Conservation (phyloP, 1,139 yeast genomes). For the Hyphopichia buzzinii region DNA sequence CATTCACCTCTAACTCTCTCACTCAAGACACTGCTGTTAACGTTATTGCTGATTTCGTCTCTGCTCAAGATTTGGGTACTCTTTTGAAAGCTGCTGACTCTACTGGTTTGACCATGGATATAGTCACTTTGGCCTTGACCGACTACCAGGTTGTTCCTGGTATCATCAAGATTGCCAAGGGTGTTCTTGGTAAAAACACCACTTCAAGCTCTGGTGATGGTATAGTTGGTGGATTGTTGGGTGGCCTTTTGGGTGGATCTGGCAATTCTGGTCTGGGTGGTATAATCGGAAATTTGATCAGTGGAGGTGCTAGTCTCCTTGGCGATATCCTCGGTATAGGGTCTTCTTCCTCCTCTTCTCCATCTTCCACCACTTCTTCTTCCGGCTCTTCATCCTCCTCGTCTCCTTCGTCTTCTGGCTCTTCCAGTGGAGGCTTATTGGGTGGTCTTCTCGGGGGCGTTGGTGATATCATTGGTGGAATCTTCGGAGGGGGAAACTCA, state of each 20-base stretch:
- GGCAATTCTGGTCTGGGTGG: conserved; percentile 1
- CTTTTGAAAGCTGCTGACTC: conserved; percentile 22
- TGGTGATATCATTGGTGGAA: conserved; percentile 2
- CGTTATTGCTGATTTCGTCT: conserved; percentile 21
- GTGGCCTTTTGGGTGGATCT: conserved; percentile 3
- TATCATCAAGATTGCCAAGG: conserved; percentile 16
- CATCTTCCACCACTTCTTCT: background rate
- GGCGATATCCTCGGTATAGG: background rate
- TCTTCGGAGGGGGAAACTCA: conserved; percentile 2
- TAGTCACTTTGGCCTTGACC: conserved; percentile 23
- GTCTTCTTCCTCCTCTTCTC: background rate
- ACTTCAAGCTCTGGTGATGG: conserved; percentile 4
- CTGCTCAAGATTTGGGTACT: conserved; percentile 19
- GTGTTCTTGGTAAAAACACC: conserved; percentile 4
- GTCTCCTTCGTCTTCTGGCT: conserved; percentile 1
- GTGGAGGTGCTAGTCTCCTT: background rate
- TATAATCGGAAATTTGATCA: background rate
- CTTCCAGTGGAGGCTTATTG: background rate
- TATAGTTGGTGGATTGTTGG: conserved; percentile 3
- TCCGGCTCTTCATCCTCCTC: background rate
- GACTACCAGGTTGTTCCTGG: conserved; percentile 22
- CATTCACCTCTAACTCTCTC: conserved; percentile 19
- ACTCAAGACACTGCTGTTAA: conserved; percentile 22
- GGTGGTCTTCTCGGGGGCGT: conserved; percentile 1
- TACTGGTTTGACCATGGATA: conserved; percentile 27